phyloP scores from a whole-genome alignment of 2,329 filamentous ascomycete genomes.

The Colletotrichum incanum region DNA sequence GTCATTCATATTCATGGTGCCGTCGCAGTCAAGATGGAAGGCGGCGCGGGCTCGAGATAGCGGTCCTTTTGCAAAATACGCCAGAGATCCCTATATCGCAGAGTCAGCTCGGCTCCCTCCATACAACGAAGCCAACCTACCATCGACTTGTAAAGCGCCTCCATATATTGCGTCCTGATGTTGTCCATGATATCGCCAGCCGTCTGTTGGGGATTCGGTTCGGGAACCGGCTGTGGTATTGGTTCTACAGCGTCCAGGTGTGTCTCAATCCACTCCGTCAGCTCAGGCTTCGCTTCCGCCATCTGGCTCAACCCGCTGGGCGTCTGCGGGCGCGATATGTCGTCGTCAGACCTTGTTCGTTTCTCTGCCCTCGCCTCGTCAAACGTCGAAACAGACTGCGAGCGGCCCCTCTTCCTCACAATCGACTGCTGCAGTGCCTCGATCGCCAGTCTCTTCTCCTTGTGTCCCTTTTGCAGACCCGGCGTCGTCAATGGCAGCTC shows the following conservation, averaged over 20 bases:
- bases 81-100: constrained; percentile 75
- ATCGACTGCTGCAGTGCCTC: constrained; percentile 73
- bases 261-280: constrained; percentile 32
- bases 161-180: constrained; percentile 72
- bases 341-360: constrained; percentile 37
- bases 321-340: constrained; percentile 86
- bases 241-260: constrained; percentile 43
- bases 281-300: constrained; percentile 25
- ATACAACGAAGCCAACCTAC: constrained; percentile 55
- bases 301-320: constrained; percentile 61
- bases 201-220: constrained; percentile 55
- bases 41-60: constrained; percentile 81
- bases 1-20: constrained; percentile 73
- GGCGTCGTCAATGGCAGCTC: constrained; percentile 58
- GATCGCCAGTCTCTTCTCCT: constrained; percentile 72
- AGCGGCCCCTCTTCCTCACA: constrained; percentile 67
- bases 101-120: constrained; percentile 47
- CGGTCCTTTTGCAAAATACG: constrained; percentile 88
- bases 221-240: constrained; percentile 41
- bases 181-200: constrained; percentile 71
- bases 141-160: constrained; percentile 75
- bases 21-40: constrained; percentile 76
- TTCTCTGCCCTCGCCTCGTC: constrained; percentile 47
- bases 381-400: constrained; percentile 59
- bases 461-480: constrained; percentile 64